Evolutionary conservation across 306 rosid genomes (phyloP).

Genomic region (Rubus parviflorus): DNA sequence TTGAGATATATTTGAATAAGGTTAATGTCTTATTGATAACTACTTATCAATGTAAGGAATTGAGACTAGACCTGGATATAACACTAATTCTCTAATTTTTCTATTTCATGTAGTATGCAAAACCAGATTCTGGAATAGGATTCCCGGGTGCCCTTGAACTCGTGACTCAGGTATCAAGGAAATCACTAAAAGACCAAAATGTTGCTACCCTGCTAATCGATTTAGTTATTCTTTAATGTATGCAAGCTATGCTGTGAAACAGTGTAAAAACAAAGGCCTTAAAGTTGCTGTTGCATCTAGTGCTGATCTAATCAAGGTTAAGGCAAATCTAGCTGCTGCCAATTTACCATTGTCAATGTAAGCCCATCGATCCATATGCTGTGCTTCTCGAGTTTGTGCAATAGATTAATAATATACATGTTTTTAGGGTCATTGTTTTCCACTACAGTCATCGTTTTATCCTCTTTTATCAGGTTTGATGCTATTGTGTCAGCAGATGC

Average conservation of each 20-base stretch:
- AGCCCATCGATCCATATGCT: slow-evolving; percentile 24
- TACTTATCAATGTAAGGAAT: neutral
- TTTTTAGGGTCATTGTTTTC: slow-evolving; percentile 6
- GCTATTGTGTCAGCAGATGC: slow-evolving; percentile 97
- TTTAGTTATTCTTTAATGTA: slow-evolving; percentile 25
- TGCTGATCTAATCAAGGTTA: slow-evolving; percentile 97
- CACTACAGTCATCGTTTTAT: slow-evolving; percentile 12
- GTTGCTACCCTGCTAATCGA: slow-evolving; percentile 29
- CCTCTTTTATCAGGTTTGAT: slow-evolving; percentile 76
- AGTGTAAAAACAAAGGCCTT: slow-evolving; percentile 92
- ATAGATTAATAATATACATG: neutral
- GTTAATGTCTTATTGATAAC: slow-evolving; percentile 30
- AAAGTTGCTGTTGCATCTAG: slow-evolving; percentile 99
- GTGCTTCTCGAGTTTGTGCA: slow-evolving; percentile 17
- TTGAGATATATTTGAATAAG: slow-evolving; percentile 87
- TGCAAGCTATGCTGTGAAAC: slow-evolving; percentile 24
- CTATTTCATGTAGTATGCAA: slow-evolving; percentile 71
- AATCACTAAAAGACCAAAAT: slow-evolving; percentile 11
- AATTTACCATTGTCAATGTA: slow-evolving; percentile 84
- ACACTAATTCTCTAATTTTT: slow-evolving; percentile 3
- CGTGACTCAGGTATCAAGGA: slow-evolving; percentile 64
- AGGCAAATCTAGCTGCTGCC: slow-evolving; percentile 92
- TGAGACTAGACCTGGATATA: neutral
- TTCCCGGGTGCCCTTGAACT: slow-evolving; percentile 95
- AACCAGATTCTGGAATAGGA: slow-evolving; percentile 93